Percentiles rank a stretch among this genome's conserved stretches.
Evolutionary conservation across 2,329 filamentous ascomycete genomes (phyloP).

Genomic region (Aureobasidium namibiae): DNA sequence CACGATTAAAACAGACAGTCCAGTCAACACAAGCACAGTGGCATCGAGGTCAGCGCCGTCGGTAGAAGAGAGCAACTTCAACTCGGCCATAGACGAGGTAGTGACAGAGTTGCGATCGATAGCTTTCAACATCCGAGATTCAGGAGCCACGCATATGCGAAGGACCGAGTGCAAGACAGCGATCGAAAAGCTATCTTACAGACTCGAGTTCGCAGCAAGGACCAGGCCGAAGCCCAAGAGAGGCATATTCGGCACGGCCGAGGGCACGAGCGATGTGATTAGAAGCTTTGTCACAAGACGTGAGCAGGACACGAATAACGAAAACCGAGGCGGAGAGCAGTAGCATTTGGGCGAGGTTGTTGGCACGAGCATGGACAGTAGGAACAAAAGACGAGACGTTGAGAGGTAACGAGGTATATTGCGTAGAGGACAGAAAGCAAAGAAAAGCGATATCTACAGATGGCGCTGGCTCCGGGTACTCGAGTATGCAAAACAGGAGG

Average conservation of each 20-base stretch:
- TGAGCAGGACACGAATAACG: not conserved
- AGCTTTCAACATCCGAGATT: constrained; percentile 59
- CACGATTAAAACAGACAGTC: not conserved
- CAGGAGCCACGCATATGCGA: constrained; percentile 62
- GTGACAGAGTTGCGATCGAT: constrained; percentile 49
- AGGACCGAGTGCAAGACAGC: constrained; percentile 69
- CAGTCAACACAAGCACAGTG: not conserved
- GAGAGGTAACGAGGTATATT: constrained; percentile 10
- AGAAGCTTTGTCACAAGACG: constrained; percentile 18
- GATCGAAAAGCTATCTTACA: constrained; percentile 65
- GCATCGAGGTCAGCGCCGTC: not conserved
- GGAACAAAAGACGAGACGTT: not conserved
- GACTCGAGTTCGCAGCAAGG: constrained; percentile 63
- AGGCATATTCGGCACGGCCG: constrained; percentile 22
- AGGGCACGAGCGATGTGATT: constrained; percentile 31
- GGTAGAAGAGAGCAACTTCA: constrained; percentile 49
- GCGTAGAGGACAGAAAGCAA: constrained; percentile 3
- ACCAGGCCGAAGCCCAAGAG: constrained; percentile 41
- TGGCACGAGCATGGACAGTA: not conserved
- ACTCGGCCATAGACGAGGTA: constrained; percentile 62
- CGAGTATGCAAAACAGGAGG: constrained; percentile 2
- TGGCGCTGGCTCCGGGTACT: constrained; percentile 6
- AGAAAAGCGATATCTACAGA: constrained; percentile 10
- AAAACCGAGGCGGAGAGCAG: not conserved
- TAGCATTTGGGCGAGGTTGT: not conserved